Percentiles rank a stretch among this genome's conserved stretches.
Evolutionary conservation across 805 yeast species (phyloP).

Genomic region (Komagataella phaffii): DNA sequence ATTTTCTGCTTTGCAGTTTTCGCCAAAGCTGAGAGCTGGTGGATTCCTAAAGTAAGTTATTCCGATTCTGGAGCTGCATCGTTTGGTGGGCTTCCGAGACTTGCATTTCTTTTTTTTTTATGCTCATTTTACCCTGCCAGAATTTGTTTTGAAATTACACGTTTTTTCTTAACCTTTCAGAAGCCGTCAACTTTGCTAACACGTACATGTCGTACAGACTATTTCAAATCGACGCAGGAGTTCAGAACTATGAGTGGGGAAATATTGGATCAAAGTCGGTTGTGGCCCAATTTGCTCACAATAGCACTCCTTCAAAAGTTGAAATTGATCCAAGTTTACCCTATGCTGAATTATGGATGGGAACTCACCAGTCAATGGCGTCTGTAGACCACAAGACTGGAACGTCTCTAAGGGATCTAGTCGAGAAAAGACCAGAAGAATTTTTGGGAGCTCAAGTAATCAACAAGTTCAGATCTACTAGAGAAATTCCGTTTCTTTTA

Average conservation of each 20-base stretch:
- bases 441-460: slow-evolving; percentile 48
- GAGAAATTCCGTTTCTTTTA: slow-evolving; percentile 83
- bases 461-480: slow-evolving; percentile 48
- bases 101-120: not conserved
- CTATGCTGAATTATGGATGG: slow-evolving; percentile 99
- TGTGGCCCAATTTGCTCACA: slow-evolving; percentile 77
- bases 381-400: slow-evolving; percentile 44
- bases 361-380: slow-evolving; percentile 91
- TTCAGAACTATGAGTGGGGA: slow-evolving; percentile 12
- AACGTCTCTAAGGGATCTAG: slow-evolving; percentile 51
- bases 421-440: slow-evolving; percentile 42
- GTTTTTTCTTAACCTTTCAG: not conserved
- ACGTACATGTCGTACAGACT: not conserved
- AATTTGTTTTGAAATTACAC: not conserved
- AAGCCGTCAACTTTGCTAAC: not conserved
- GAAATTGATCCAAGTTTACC: slow-evolving; percentile 64
- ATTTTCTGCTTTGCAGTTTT: too few species aligned
- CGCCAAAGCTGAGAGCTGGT: too few species aligned
- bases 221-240: not conserved
- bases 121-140: not conserved
- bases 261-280: slow-evolving; percentile 75
- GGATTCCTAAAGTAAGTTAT: not conserved
- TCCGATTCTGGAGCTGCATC: not conserved
- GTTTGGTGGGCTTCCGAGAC: not conserved
- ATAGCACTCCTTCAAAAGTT: slow-evolving; percentile 43